Base-by-base conservation (phyloP, 768 basidiomycete species). In the Xerocomus potaroensis region DNA sequence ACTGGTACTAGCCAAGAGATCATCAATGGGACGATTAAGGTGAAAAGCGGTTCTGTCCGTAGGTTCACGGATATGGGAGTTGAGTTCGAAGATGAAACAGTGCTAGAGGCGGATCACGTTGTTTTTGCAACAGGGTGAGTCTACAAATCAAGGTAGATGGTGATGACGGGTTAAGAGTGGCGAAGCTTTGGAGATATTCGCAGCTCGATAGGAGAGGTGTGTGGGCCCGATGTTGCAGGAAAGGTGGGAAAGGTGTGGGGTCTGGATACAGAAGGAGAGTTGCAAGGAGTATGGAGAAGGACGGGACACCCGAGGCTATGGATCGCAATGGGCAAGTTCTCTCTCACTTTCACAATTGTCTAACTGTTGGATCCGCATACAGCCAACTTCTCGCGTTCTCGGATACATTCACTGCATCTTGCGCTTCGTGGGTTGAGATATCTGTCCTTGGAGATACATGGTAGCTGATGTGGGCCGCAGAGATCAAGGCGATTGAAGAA, bases 161-260 rank as follows among this genome's bases (percentile, higher is more conserved):
- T 33, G 18, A 40, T n/a, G 19, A 22, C 8, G 35, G 19, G 15
- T 37, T 37, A 12, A 37, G 38, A 15, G 7, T 27, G 33, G 7
- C 38, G 10, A 54, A 82, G 78, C 1, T 72, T 74, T 47, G 76
- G 75, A 8, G 72, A 78, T 53, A 54, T 73, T 5, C 65, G 63
- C 16, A 60, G 63, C 12, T 64, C 71, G 5, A 56, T 79, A 24
- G 60, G 60, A 43, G 57, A 65, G 16, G 61, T 84, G 5, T 74
- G 77, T 43, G 80, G 77, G 0, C 63, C 72, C 3, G 71, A 74
- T 18, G 59, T 78, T 8, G 70, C 65, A 1, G 52, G 67, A 31
- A 67, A 70, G 58, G 67, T 82, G 48, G 71, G 75, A 44, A 69
- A 72, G n/a, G 62, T 84, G 12, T 80, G 84, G 86, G 79, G 84